Evolutionary conservation across 2,329 filamentous ascomycete species (phyloP), one percentile per base, ranked within the genome.

Genomic region (Claviceps monticola): DNA sequence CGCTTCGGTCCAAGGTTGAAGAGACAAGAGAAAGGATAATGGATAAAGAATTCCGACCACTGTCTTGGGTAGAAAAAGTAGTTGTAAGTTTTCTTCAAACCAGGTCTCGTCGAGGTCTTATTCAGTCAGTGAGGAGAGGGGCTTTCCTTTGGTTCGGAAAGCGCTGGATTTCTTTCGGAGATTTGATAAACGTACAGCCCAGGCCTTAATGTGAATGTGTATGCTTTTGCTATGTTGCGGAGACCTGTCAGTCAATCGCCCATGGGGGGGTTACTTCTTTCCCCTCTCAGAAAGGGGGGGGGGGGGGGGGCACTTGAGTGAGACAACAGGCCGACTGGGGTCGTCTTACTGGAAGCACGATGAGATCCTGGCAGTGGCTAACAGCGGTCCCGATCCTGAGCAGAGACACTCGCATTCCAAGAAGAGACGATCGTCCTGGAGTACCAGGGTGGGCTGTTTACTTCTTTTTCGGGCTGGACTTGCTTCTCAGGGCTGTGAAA

Each of bases 361-460:
- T 57, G 56, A 51, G 60, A 58, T 63, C 54, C 58, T 64, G 56
- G 58, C 55, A 62, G 63, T 62, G 63, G 64, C 61, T 60, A 55
- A 62, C 57, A 54, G 60, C 56, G 52, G 56, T 63, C 63, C 61
- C 64, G 59, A 67, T 66, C 61, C 64, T 66, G 56, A 56, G 47
- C 54, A 65, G 59, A 67, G 64, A 64, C 66, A 67, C 56, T 66
- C 46, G 59, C 64, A 68, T 68, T 68, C 66, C 66, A 65, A 59
- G 54, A 62, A 61, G 58, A 61, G 61, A 60, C 58, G 56, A 58
- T 58, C 53, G 49, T 42, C 55, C 53, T 53, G 39, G 43, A 48
- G 39, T 44, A 54, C 51, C 53, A 55, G 48, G 50, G 53, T 54
- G 46, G 36, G 50, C 39, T 55, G 55, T 53, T 52, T 59, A 57